Evolutionary conservation across 2,329 filamentous ascomycete species (phyloP).

Genomic region (Zasmidium citrigriseum): DNA sequence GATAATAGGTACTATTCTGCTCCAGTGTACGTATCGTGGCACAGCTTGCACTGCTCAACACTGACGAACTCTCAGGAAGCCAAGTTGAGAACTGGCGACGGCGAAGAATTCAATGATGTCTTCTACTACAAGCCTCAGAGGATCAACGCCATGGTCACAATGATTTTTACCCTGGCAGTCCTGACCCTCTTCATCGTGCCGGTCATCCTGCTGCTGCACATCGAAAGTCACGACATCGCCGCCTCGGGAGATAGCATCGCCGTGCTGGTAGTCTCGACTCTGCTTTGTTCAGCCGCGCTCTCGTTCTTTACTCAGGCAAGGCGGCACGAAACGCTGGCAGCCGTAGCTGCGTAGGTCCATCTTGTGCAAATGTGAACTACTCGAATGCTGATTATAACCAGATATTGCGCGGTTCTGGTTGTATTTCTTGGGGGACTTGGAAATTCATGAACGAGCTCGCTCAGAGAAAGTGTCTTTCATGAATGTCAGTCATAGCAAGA

Average conservation of each 20-base stretch:
- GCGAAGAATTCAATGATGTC: background rate
- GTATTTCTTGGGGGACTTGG: too few species aligned
- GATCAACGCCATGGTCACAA: constrained; percentile 25
- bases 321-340: constrained; percentile 31
- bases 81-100: background rate
- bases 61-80: background rate
- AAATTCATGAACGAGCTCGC: too few species aligned
- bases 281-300: constrained; percentile 29
- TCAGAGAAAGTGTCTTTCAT: too few species aligned
- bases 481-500: too few species aligned
- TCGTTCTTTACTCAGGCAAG: constrained; percentile 29
- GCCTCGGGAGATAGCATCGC: too few species aligned
- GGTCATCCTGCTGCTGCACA: constrained; percentile 30
- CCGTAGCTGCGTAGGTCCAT: constrained; percentile 29
- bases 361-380: background rate
- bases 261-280: constrained; percentile 26
- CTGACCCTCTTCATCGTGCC: constrained; percentile 30
- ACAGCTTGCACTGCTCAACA: background rate
- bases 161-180: constrained; percentile 30
- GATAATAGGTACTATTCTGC: background rate
- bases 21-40: background rate
- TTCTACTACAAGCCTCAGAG: constrained; percentile 27
- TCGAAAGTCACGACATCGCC: too few species aligned
- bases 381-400: too few species aligned
- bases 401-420: constrained; percentile 25